phyloP scores from a whole-genome alignment of 1,139 yeast species.

The Saccharomyces uvarum region DNA sequence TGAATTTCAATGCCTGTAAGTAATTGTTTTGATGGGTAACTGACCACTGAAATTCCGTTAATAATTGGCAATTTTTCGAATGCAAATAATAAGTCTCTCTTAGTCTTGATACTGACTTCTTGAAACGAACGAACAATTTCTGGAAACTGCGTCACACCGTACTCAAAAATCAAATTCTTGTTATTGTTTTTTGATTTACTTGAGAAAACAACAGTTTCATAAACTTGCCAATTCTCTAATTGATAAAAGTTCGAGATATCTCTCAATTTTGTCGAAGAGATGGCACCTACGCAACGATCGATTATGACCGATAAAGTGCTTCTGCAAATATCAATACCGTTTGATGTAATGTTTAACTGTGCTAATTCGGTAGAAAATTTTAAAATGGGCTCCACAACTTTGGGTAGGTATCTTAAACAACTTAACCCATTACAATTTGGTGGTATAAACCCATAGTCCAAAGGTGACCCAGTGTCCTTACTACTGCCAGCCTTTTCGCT shows the following conservation, averaged over 20 bases:
- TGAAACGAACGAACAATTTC: conserved; percentile 39
- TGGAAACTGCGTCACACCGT: conserved; percentile 44
- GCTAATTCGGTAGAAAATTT: conserved; percentile 40
- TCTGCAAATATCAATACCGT: conserved; percentile 34
- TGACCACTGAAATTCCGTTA: conserved; percentile 33
- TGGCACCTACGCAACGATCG: conserved; percentile 40
- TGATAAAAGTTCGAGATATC: conserved; percentile 40
- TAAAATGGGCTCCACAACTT: conserved; percentile 36
- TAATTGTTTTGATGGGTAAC: conserved; percentile 40
- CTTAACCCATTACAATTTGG: conserved; percentile 54
- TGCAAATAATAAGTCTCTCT: conserved; percentile 31
- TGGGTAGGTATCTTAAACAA: conserved; percentile 42
- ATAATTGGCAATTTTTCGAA: conserved; percentile 35
- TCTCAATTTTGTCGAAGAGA: conserved; percentile 43
- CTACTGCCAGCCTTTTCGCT: not conserved
- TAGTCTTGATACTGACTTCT: conserved; percentile 34
- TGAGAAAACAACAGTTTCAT: conserved; percentile 17
- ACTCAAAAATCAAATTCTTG: conserved; percentile 18
- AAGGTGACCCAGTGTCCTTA: conserved; percentile 25
- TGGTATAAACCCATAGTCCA: conserved; percentile 50
- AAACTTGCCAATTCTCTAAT: conserved; percentile 39
- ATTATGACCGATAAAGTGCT: conserved; percentile 34
- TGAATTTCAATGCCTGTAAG: conserved; percentile 41
- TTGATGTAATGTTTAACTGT: conserved; percentile 36
- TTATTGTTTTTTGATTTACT: conserved; percentile 7